Evolutionary conservation across 176 grass and related monocot genomes (phyloP).

Genomic region (Leersia perrieri): DNA sequence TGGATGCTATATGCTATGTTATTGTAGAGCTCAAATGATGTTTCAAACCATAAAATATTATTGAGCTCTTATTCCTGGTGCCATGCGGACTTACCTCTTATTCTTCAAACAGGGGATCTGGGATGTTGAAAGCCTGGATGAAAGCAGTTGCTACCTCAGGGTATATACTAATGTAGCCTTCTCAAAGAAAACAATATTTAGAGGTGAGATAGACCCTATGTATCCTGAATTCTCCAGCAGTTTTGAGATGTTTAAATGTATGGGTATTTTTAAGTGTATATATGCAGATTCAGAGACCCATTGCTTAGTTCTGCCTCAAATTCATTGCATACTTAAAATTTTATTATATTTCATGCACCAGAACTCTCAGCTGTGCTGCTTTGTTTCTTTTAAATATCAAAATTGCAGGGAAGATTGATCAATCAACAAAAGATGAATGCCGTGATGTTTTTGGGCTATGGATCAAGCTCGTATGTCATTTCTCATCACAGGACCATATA

Average conservation of each 20-base stretch:
- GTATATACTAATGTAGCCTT: constrained; percentile 79
- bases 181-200: constrained; percentile 92
- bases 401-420: constrained; percentile 94
- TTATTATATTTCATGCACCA: background rate
- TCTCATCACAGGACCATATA: background rate
- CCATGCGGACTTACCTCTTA: constrained; percentile 9
- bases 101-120: constrained; percentile 63
- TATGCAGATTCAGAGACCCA: background rate
- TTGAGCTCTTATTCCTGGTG: background rate
- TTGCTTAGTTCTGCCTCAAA: constrained; percentile 15
- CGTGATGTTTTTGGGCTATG: constrained; percentile 78
- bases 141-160: constrained; percentile 63
- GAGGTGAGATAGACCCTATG: constrained; percentile 48
- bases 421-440: constrained; percentile 97
- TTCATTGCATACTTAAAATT: background rate
- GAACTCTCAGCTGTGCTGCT: background rate
- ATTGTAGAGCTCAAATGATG: constrained; percentile 9
- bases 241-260: constrained; percentile 7
- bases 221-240: constrained; percentile 9
- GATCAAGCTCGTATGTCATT: constrained; percentile 68
- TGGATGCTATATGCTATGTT: background rate
- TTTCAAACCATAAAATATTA: background rate
- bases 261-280: background rate
- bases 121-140: constrained; percentile 62
- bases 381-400: constrained; percentile 22